Percentiles rank a stretch among this genome's conserved stretches.
Conservation (phyloP, 768 basidiomycete species). For the Cystobasidiopsis lactophilus region DNA sequence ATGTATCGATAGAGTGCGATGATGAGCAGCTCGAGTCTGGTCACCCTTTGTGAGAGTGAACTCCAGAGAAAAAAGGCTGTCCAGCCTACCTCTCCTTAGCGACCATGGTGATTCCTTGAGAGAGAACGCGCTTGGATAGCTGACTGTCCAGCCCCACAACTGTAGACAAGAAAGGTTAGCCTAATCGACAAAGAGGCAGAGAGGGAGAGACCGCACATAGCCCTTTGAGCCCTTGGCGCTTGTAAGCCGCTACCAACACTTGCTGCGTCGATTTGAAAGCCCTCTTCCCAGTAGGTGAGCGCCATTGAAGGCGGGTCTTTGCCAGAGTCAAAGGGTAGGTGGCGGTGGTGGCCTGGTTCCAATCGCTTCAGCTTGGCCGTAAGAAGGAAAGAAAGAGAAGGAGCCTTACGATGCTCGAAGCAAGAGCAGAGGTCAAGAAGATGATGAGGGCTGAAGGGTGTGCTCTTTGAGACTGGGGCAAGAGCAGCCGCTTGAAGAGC, state of each 20-base stretch:
- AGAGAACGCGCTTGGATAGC: slow-evolving; percentile 33
- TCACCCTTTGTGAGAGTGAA: too few species aligned
- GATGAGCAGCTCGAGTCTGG: slow-evolving; percentile 3
- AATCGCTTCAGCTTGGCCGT: background rate
- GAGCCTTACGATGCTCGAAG: slow-evolving; percentile 18
- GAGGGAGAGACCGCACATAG: slow-evolving; percentile 29
- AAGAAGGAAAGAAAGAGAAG: slow-evolving; percentile 6
- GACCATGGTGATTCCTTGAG: slow-evolving; percentile 38
- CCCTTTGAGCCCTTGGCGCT: slow-evolving; percentile 24
- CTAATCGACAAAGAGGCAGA: background rate
- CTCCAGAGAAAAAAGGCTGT: slow-evolving; percentile 22
- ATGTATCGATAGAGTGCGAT: background rate
- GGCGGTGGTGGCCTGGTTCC: background rate
- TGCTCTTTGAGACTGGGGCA: slow-evolving; percentile 17
- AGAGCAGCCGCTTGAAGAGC: slow-evolving; percentile 29
- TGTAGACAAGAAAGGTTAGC: background rate
- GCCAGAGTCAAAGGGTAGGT: slow-evolving; percentile 39
- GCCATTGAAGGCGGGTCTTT: slow-evolving; percentile 26
- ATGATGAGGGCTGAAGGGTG: slow-evolving; percentile 31
- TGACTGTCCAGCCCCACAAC: slow-evolving; percentile 9
- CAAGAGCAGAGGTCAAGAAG: slow-evolving; percentile 36
- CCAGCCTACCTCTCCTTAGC: too few species aligned
- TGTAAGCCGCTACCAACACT: slow-evolving; percentile 14
- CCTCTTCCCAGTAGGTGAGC: slow-evolving; percentile 15
- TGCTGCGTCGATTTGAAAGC: slow-evolving; percentile 13